Conservation (phyloP, 768 basidiomycete species). For the Podaxis sp. region DNA sequence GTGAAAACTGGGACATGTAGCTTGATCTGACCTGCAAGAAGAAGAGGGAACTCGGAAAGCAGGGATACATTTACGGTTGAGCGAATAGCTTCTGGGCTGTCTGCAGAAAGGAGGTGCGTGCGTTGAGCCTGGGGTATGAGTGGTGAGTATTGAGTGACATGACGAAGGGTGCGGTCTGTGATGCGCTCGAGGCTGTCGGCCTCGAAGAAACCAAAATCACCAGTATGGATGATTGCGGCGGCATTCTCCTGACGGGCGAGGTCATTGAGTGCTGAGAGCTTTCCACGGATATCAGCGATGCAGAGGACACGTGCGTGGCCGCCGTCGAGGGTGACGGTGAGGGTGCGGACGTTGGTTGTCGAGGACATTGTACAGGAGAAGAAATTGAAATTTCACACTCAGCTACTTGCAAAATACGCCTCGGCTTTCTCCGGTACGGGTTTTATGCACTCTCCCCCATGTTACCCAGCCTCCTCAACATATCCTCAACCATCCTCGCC, state of each 20-base stretch:
- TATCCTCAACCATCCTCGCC: constrained; percentile 13
- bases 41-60: constrained; percentile 90
- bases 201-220: constrained; percentile 99
- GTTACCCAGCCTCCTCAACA: neutral
- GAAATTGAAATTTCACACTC: constrained; percentile 4
- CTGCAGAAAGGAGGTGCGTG: constrained; percentile 67
- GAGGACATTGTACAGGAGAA: constrained; percentile 52
- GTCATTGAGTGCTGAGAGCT: constrained; percentile 83
- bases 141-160: constrained; percentile 95
- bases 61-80: constrained; percentile 69
- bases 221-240: constrained; percentile 92
- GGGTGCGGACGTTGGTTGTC: constrained; percentile 67
- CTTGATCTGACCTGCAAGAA: constrained; percentile 87
- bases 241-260: constrained; percentile 87
- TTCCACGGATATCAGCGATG: constrained; percentile 90
- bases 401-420: constrained; percentile 12
- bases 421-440: constrained; percentile 19
- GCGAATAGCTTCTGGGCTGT: constrained; percentile 68
- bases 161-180: constrained; percentile 92
- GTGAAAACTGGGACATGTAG: constrained; percentile 93
- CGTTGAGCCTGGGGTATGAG: constrained; percentile 84
- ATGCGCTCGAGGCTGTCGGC: constrained; percentile 79
- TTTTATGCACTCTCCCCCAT: neutral
- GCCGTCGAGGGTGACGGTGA: constrained; percentile 76
- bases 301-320: constrained; percentile 87